Evolutionary conservation across 768 basidiomycete species (phyloP).

Genomic region (Tricholoma saponaceum): DNA sequence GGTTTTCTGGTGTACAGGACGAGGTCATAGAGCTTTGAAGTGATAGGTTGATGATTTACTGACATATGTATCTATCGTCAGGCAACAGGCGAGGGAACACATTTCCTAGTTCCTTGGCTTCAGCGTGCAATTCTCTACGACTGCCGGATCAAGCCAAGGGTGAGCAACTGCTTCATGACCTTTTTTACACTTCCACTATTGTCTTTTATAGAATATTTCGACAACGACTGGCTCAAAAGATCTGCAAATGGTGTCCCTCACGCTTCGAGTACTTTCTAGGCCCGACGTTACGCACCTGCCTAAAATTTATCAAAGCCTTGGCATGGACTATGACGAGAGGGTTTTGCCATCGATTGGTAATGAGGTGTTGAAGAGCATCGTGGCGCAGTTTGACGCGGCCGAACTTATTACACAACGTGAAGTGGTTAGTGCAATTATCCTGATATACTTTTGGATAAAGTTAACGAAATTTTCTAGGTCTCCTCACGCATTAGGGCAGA

Average conservation of each 20-base stretch:
- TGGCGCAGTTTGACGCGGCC: conserved; percentile 97
- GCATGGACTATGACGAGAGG: conserved; percentile 96
- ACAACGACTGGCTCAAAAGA: conserved; percentile 98
- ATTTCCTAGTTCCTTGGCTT: conserved; percentile 93
- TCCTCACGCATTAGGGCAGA: conserved; percentile 92
- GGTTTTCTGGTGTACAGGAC: conserved; percentile 88
- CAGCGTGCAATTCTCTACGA: conserved; percentile 97
- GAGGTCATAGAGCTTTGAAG: conserved; percentile 41
- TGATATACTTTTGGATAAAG: not conserved
- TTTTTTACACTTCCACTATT: conserved; percentile 4
- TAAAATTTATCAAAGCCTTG: conserved; percentile 93
- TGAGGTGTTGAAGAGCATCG: conserved; percentile 96
- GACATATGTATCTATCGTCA: conserved; percentile 24
- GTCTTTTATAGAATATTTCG: conserved; percentile 79
- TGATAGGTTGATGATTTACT: conserved; percentile 1
- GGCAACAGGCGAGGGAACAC: conserved; percentile 92
- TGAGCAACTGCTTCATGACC: conserved; percentile 29
- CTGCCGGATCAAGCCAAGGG: conserved; percentile 94
- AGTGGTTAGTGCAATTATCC: conserved; percentile 60
- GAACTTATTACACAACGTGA: conserved; percentile 97
- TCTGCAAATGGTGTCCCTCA: conserved; percentile 97
- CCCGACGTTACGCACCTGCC: conserved; percentile 86
- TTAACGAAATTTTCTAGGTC: conserved; percentile 46
- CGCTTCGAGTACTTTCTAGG: conserved; percentile 90
- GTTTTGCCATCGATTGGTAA: conserved; percentile 97